phyloP scores from a whole-genome alignment of 2,329 filamentous ascomycete species.

The Cordyceps tenuipes region DNA sequence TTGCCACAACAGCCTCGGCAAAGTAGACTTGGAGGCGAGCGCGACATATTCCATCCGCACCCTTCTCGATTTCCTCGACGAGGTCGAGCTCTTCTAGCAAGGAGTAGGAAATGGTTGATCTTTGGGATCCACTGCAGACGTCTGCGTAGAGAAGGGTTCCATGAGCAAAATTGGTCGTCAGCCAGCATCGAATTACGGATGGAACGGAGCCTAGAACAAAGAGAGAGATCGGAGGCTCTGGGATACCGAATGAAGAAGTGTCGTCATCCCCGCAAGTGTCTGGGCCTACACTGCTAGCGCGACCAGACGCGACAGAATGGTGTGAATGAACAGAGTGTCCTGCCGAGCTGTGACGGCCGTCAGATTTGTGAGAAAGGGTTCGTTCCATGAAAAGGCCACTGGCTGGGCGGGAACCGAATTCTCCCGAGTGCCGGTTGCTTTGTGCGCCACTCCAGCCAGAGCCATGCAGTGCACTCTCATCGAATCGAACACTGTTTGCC shows the following conservation, averaged over 20 bases:
- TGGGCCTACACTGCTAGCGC: constrained; percentile 80
- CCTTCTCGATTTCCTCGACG: constrained; percentile 54
- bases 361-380: constrained; percentile 88
- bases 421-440: constrained; percentile 71
- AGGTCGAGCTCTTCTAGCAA: constrained; percentile 70
- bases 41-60: constrained; percentile 56
- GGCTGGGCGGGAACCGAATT: constrained; percentile 70
- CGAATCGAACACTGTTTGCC: constrained; percentile 95
- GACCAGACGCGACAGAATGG: constrained; percentile 65
- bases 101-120: constrained; percentile 69
- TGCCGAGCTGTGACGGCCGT: constrained; percentile 89
- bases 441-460: constrained; percentile 67
- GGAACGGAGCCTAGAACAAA: constrained; percentile 83
- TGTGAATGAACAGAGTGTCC: constrained; percentile 65
- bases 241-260: constrained; percentile 62
- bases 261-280: constrained; percentile 61
- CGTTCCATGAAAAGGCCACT: constrained; percentile 88
- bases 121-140: constrained; percentile 84
- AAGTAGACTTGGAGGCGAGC: constrained; percentile 80
- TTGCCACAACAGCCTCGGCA: constrained; percentile 78
- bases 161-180: constrained; percentile 84
- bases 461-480: constrained; percentile 87
- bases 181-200: constrained; percentile 91
- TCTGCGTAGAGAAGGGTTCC: constrained; percentile 84
- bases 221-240: constrained; percentile 71